Base-by-base conservation (phyloP, 2,329 filamentous ascomycete species). In the Penicillium capsulatum region DNA sequence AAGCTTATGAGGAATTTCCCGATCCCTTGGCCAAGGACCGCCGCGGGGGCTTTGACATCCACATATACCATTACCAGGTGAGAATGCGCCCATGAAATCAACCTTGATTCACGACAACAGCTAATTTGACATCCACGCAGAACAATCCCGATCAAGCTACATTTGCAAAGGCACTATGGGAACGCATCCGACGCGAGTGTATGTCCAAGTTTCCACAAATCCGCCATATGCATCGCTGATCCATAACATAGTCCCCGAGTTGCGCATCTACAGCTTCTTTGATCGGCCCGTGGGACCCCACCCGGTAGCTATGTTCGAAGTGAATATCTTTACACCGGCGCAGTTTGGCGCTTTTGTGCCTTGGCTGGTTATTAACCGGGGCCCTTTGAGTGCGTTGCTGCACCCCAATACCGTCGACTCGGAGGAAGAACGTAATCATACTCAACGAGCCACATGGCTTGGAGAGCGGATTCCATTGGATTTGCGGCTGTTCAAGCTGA, bases 271-370 rank as follows among this genome's bases (percentile, higher is more conserved):
- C 61, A 72, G 65, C 10, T 71, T 94, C 50, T 94, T 80, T 77
- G 83, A 92, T 50, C 66, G 69, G 10, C 87, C 89, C 0, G 65
- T 95, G 17, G 90, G 89, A 0, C 89, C 89, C 0, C 89, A 95
- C 61, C 82, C 84, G 0, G 65, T 88, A 1, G 84, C 81, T 36
- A 95, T 94, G 88, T 95, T 95, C 55, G 90, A 96, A 66, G 87
- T 95, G 31, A 94, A 94, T 53, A 31, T 95, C 14, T 87, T 91
- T 62, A 88, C 83, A 0, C 90, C 89, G 0, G 81, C 80, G 3
- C 86, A 95, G 62, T 95, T 95, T 57, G 89, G 89, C 0, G 89
- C 90, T 0, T 94, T 95, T 55, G 69, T 96, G 27, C 76, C 86
- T 0, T 95, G 89, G 89, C 69, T 95, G 19, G 77, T 86, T 19